Percentiles rank a stretch among this genome's conserved stretches.
Evolutionary conservation across 2,329 filamentous ascomycete species (phyloP).

Genomic region (Chrysosphaeria jannelii): DNA sequence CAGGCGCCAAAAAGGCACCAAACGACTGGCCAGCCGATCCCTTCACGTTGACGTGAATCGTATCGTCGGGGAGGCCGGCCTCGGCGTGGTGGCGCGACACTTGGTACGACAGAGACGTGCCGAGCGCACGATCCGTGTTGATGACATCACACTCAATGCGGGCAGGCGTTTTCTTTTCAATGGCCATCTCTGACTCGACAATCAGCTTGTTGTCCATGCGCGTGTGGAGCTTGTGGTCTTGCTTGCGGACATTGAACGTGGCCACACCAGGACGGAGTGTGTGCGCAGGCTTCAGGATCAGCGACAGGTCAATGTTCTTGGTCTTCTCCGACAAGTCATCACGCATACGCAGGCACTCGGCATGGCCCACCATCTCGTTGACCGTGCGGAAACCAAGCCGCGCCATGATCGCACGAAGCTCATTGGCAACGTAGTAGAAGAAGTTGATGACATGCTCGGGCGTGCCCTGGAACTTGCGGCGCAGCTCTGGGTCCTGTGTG

Average conservation of each 20-base stretch:
- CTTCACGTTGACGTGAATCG: slow-evolving; percentile 87
- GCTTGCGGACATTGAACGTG: slow-evolving; percentile 92
- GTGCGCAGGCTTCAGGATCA: slow-evolving; percentile 86
- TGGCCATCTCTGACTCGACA: slow-evolving; percentile 72
- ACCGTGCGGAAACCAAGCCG: slow-evolving; percentile 81
- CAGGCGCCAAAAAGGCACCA: slow-evolving; percentile 74
- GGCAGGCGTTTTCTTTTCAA: slow-evolving; percentile 80
- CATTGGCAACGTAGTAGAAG: slow-evolving; percentile 93
- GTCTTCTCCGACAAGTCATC: slow-evolving; percentile 81
- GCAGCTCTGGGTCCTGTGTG: slow-evolving; percentile 77
- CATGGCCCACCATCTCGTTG: slow-evolving; percentile 92
- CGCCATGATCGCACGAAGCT: slow-evolving; percentile 89
- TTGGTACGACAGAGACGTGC: slow-evolving; percentile 82
- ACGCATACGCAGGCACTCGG: slow-evolving; percentile 57
- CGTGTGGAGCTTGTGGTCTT: slow-evolving; percentile 79
- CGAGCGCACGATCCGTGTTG: slow-evolving; percentile 84
- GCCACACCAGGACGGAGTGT: slow-evolving; percentile 80
- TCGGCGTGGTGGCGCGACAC: slow-evolving; percentile 82
- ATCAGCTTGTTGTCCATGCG: slow-evolving; percentile 94
- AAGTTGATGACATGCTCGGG: slow-evolving; percentile 97
- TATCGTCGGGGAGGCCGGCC: slow-evolving; percentile 66
- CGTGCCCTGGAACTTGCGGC: slow-evolving; percentile 77
- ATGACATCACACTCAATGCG: slow-evolving; percentile 87
- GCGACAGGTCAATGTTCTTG: slow-evolving; percentile 69
- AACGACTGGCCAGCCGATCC: slow-evolving; percentile 93